Evolutionary conservation across 371 early-diverging fungal species (phyloP).

Genomic region (Apophysomyces variabilis): DNA sequence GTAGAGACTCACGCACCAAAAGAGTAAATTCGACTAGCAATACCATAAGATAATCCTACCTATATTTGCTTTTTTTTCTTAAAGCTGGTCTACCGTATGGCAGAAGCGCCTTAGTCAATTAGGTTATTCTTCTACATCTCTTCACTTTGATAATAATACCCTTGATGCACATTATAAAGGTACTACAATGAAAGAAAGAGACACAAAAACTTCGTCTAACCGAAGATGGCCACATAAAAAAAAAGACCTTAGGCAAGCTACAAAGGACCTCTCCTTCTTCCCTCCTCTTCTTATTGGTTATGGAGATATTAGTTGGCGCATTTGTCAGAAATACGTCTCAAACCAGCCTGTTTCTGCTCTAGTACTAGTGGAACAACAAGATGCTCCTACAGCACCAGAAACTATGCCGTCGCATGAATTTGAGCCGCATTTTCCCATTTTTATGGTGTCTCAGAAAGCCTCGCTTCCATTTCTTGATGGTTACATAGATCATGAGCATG

Average conservation of each 20-base stretch:
- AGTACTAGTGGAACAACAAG: conserved; percentile 23
- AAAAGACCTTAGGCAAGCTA: conserved; percentile 28
- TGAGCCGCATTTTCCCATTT: conserved; percentile 46
- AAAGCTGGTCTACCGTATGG: conserved; percentile 20
- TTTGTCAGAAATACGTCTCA: conserved; percentile 43
- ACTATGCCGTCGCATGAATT: conserved; percentile 31
- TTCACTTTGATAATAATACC: conserved; percentile 6
- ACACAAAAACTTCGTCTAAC: neutral
- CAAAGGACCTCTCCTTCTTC: conserved; percentile 36
- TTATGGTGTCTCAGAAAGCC: conserved; percentile 10
- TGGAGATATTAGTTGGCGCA: conserved; percentile 34
- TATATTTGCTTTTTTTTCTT: neutral
- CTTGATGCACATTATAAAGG: conserved; percentile 34
- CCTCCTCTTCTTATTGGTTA: conserved; percentile 45
- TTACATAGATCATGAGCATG: conserved; percentile 25
- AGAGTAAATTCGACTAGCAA: conserved; percentile 10
- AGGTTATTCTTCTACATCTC: conserved; percentile 32
- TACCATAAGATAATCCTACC: neutral
- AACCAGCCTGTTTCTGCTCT: conserved; percentile 49
- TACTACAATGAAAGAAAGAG: neutral
- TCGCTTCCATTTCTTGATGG: conserved; percentile 35
- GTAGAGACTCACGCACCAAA: conserved; percentile 12
- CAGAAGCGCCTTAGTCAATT: conserved; percentile 32
- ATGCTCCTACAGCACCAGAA: neutral
- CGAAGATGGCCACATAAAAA: neutral